Base-by-base conservation (phyloP, 1,284 basidiomycete species). In the Apiotrichum sp. region DNA sequence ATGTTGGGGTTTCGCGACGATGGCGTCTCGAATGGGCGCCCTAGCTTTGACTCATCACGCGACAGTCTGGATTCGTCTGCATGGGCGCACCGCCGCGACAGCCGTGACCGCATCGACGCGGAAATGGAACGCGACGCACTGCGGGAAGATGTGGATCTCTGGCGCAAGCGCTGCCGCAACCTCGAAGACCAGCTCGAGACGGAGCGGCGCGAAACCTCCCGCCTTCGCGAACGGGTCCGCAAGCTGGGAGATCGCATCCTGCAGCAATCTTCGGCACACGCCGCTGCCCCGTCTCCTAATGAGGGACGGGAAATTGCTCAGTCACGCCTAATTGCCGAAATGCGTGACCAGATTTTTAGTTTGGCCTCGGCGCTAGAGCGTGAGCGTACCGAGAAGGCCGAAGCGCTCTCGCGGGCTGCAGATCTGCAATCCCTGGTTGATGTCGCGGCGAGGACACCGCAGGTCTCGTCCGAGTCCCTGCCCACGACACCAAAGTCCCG, bases 111-210 rank as follows among this genome's bases (percentile, higher is more conserved):
- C 33, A 53, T 73, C n/a, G 72, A 74, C 41, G 47, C 69, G 53
- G 70, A 71, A 57, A 59, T 72, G 63, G 71, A 75, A 62, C 53
- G 69, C 16, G 70, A 75, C 44, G 67, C 67, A 2, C 52, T 75
- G 13, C 61, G 65, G 29, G 73, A 73, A 40, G 71, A 73, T 47
- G 67, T 72, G 6, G 69, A 70, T 14, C 46, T 68, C n/a, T 73
- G 71, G 71, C 66, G 64, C 47, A 54, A 56, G 32, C 61, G 70
- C 32, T 73, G 68, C 57, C 53, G 57, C 29, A 62, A 53, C 4
- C 47, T 71, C 38, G 70, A 73, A 46, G 70, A 72, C 47, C 57
- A 57, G 52, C 56, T 71, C 16, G 70, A 71, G 33, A 54, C 57
- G 4, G 73, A 75, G 59, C 62, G 64, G 42, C 63, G 65, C 38